Evolutionary conservation across 768 basidiomycete species (phyloP), one percentile per base, ranked within the genome.

Genomic region (Auriscalpium microsporum): DNA sequence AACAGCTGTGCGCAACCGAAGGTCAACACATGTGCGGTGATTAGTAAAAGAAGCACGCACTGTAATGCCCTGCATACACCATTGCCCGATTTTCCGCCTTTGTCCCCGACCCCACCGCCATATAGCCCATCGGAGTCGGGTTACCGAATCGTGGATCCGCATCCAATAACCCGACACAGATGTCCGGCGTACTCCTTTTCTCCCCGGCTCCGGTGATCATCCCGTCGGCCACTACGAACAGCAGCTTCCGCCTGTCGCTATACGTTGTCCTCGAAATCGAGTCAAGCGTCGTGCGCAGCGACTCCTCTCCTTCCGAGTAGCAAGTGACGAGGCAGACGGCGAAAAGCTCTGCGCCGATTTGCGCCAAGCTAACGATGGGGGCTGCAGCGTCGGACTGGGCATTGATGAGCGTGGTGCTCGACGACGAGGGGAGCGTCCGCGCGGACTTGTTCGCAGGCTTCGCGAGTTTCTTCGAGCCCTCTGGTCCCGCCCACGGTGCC

Each of bases 1-100:
- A 60, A 87, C 81, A 59, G 84, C 88, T 87, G 53, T n/a, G 56
- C 51, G 59, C 21, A 63, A 42, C 17, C 48, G 4, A 28, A 28
- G 28, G 28, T 28, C 48, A n/a, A 50, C 49, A 36, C 14, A 48
- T 11, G 54, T 19, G 38, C 3, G 7, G 45, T 8, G 23, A 44
- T 3, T 21, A 28, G 28, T 17, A 3, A 46, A 34, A 23, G 37
- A 48, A 52, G 38, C 35, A 80, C 92, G 67, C 69, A 94, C 93
- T 90, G 71, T 98, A 97, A 75, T 99, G 95, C n/a, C 96, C 96
- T 51, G 96, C 96, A 75, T 99, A 98, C 17, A 98, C 90, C 90
- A 96, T 90, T 8, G 95, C 95, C 53, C 93, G 80, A 64, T 99
- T 99, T 67, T 94, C 85, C 52, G 78, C 79, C 75, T 98, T 97